Evolutionary conservation across 495 filamentous ascomycete species (phyloP), one percentile per base, ranked within the genome.

Genomic region (Parmelia sp.): DNA sequence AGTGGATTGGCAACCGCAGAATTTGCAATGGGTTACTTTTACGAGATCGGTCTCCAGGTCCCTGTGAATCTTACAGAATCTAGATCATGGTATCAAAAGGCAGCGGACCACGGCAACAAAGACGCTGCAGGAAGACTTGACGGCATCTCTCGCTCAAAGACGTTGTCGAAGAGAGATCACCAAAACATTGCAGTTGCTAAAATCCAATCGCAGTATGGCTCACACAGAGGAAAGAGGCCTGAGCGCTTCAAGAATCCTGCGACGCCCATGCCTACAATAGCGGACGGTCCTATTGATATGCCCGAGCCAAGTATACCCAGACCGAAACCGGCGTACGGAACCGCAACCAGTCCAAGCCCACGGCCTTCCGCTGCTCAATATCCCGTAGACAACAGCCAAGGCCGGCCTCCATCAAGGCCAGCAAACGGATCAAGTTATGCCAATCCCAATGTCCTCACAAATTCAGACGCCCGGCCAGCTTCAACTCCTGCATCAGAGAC

Each of bases 11-110:
- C 91, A 3, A 97, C 93, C 1, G 94, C 92, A 25, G 91, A 97
- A 74, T 98, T 98, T 69, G 94, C 95, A 51, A 84, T 98, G 80
- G 94, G 94, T 8, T 98, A 98, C 74, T 98, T 97, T 75, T 87
- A 92, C 74, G 94, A 98, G 74, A 93, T 98, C 66, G 94, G 94
- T 63, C 91, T 97, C 70, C 88, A 89, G 71, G 89, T 93, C 25
- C 82, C 82, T 3, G 86, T 88, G 35, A 87, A 97, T 72, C 77
- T 96, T 47, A 84, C 86, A 66, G 89, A 94, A 74, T 94, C 94
- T 7, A 80, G 87, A 65, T 85, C 77, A 64, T 98, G 94, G 94
- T 98, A 98, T 72, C 83, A 89, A 66, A 88, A 90, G 72, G 92
- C 94, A 25, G 88, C 91, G 23, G 87, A 89, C 49, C 90, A 92